These are phyloP conservation scores for Aeminium ludgeri DNA, from an alignment of 495 filamentous ascomycete genomes.

Conservation along the genomic window DNA sequence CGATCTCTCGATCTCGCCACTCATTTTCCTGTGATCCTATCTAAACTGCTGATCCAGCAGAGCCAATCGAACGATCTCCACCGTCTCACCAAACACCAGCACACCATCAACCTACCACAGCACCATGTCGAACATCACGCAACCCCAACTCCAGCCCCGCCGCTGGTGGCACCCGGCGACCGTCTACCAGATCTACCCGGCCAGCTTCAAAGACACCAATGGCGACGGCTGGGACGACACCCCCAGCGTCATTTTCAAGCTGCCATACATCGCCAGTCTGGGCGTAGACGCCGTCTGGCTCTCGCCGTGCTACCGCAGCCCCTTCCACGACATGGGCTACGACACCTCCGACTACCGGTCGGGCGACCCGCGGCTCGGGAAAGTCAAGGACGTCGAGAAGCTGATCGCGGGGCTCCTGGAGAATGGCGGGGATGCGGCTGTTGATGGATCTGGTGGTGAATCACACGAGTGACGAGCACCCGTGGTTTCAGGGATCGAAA, in stretches of 20 bases:
- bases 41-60: no score
- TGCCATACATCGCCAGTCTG: constrained; percentile 19
- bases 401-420: constrained; percentile 17
- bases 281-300: constrained; percentile 24
- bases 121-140: no score
- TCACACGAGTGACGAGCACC: constrained; percentile 15
- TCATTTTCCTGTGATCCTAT: no score
- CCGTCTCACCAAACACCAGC: no score
- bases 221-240: constrained; percentile 17
- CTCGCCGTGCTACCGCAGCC: constrained; percentile 20
- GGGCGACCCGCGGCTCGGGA: constrained; percentile 19
- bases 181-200: constrained; percentile 26
- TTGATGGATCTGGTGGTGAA: constrained; percentile 23
- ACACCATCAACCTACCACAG: no score
- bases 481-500: background rate
- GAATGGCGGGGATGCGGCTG: constrained; percentile 15
- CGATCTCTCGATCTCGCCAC: no score
- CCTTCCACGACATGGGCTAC: constrained; percentile 24
- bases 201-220: constrained; percentile 20
- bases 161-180: constrained; percentile 20
- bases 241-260: constrained; percentile 12
- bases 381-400: constrained; percentile 18
- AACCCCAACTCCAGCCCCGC: background rate
- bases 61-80: no score
- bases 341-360: constrained; percentile 23